A percentile compares a stretch with the other conserved stretches of the same genome.
Conservation (phyloP, 129 eudicot species). For the Calendula officinalis region DNA sequence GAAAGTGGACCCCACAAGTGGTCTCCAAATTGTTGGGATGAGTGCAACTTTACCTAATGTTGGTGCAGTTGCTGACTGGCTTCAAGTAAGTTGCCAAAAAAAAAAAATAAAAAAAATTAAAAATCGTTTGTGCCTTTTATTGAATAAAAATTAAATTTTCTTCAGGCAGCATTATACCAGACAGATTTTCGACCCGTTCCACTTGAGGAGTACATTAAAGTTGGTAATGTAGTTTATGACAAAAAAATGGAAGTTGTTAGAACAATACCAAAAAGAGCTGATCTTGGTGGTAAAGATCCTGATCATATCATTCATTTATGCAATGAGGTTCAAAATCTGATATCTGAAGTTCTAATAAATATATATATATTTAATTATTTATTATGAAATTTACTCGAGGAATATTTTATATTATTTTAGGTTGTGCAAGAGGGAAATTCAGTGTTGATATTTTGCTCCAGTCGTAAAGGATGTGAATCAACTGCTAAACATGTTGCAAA, state of each 20-base stretch:
- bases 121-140: neutral
- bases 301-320: constrained; percentile 88
- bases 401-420: constrained; percentile 33
- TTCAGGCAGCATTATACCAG: constrained; percentile 93
- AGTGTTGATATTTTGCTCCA: constrained; percentile 88
- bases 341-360: constrained; percentile 7
- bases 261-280: constrained; percentile 66
- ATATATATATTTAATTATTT: neutral
- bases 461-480: constrained; percentile 97
- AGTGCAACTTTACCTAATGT: constrained; percentile 99
- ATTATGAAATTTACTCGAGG: constrained; percentile 13
- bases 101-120: neutral
- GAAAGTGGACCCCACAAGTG: constrained; percentile 60
- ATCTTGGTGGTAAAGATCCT: constrained; percentile 96
- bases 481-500: constrained; percentile 93
- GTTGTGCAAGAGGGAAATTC: constrained; percentile 99
- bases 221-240: constrained; percentile 72
- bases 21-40: constrained; percentile 98
- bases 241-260: constrained; percentile 71
- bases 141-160: neutral
- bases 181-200: constrained; percentile 98
- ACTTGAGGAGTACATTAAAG: constrained; percentile 87
- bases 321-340: constrained; percentile 63
- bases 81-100: constrained; percentile 69
- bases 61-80: constrained; percentile 98